Base-by-base conservation (phyloP, 192 early-diverging fungal genomes). In the Radiomyces spectabilis region DNA sequence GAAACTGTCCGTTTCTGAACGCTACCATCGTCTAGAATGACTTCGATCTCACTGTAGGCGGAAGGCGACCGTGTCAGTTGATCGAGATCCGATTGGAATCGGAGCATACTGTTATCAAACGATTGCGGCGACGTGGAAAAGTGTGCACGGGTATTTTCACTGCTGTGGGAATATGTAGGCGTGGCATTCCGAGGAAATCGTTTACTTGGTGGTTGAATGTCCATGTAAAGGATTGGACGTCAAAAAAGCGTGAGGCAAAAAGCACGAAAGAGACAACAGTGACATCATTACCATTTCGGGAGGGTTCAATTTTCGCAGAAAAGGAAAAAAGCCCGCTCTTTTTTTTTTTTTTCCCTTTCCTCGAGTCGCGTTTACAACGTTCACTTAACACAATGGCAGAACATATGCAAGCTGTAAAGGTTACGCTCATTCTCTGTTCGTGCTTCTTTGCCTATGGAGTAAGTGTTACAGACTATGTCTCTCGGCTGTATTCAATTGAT, bases 11-110 rank as follows among this genome's bases (percentile, higher is more conserved):
- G 34, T 41, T 53, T 58, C 34, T 59, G 52, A 15, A 54, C 9
- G 13, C 57, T 61, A 6, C 68, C 68, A 27, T 70, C 68, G 40
- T 70, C 68, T 21, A 64, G 25, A 27, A 70, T 50, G 16, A 70
- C 68, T 27, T 64, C 52, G 16, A 44, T 41, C 21, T 62, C 60
- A 25, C 59, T 62, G 16, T 37, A 50, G 4, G 41, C 34, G 7
- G 57, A 50, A 1, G 57, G 21, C 27, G 33, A 57, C 27, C 43
- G 7, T 16, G 43, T 25, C 21, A 29, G 30, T 27, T 44, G 15
- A 4, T 27, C 8, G 9, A 48, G 12, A 27, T 48, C 46, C 5
- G 33, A 8, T 35, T 35, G 33, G 13, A n/a, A n/a, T n/a, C n/a
- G n/a, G n/a, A n/a, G n/a, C n/a, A n/a, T n/a, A n/a, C n/a, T n/a